Evolutionary conservation across 768 basidiomycete species (phyloP).

Genomic region (Auricularia auricula-judae): DNA sequence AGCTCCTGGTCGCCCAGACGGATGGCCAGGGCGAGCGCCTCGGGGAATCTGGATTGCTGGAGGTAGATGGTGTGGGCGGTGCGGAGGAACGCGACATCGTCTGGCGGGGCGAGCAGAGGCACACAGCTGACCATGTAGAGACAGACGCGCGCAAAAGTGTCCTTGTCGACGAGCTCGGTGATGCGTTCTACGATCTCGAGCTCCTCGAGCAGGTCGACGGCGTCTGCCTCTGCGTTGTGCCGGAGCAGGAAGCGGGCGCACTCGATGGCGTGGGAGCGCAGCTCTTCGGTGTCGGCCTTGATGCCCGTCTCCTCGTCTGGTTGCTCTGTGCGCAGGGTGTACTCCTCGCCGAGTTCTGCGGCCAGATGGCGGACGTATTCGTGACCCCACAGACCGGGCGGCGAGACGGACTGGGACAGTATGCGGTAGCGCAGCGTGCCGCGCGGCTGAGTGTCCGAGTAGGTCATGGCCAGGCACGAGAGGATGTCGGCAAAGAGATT

Average conservation of each 20-base stretch:
- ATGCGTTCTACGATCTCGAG: slow-evolving; percentile 81
- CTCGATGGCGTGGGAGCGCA: slow-evolving; percentile 65
- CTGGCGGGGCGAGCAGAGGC: slow-evolving; percentile 81
- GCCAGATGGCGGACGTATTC: slow-evolving; percentile 97
- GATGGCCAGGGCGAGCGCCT: slow-evolving; percentile 80
- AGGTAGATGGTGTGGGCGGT: slow-evolving; percentile 86
- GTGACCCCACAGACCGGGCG: slow-evolving; percentile 96
- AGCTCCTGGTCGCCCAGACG: slow-evolving; percentile 71
- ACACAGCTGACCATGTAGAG: slow-evolving; percentile 95
- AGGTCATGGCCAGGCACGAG: slow-evolving; percentile 98
- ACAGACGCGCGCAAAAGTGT: slow-evolving; percentile 83
- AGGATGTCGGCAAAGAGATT: slow-evolving; percentile 93
- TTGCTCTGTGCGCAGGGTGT: slow-evolving; percentile 53
- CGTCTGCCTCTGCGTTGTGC: slow-evolving; percentile 97
- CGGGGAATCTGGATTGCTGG: slow-evolving; percentile 77
- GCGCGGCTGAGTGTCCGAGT: slow-evolving; percentile 93
- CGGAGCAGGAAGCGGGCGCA: slow-evolving; percentile 82
- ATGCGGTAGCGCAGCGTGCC: slow-evolving; percentile 92
- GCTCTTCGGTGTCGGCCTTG: slow-evolving; percentile 40
- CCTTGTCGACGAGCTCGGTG: slow-evolving; percentile 67
- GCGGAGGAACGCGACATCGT: slow-evolving; percentile 79
- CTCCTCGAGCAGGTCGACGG: slow-evolving; percentile 90
- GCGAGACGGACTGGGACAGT: slow-evolving; percentile 59
- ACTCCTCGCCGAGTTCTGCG: slow-evolving; percentile 93
- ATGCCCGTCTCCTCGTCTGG: slow-evolving; percentile 19